Conservation (phyloP, 2,329 filamentous ascomycete genomes). For the Sarocladium kiliense region DNA sequence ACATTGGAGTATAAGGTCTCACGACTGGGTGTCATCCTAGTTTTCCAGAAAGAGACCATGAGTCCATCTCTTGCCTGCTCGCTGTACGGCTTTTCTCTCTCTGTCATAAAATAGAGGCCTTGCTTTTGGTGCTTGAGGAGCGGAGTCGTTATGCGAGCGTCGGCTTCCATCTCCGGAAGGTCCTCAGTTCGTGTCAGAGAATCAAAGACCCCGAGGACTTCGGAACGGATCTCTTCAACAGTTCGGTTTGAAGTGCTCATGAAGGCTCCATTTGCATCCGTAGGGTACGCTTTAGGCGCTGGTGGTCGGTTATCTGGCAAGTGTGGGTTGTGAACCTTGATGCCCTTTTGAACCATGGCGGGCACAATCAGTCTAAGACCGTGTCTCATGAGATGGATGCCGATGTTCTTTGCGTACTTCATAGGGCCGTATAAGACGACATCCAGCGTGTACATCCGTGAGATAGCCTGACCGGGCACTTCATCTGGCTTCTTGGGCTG, state of each 20-base stretch:
- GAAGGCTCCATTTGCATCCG: slow-evolving; percentile 20
- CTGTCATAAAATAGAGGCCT: slow-evolving; percentile 79
- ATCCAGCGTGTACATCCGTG: slow-evolving; percentile 57
- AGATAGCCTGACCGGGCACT: slow-evolving; percentile 55
- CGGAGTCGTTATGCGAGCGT: slow-evolving; percentile 55
- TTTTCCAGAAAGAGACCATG: slow-evolving; percentile 74
- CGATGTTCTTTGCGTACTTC: slow-evolving; percentile 60
- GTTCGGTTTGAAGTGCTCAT: slow-evolving; percentile 48
- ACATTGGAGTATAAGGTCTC: slow-evolving; percentile 70
- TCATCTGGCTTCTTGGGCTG: slow-evolving; percentile 62
- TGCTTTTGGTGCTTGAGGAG: slow-evolving; percentile 86
- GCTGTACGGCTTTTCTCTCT: slow-evolving; percentile 64
- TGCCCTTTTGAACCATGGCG: slow-evolving; percentile 59
- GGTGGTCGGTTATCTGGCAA: slow-evolving; percentile 42
- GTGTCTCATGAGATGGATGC: slow-evolving; percentile 57
- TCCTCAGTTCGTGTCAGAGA: slow-evolving; percentile 71
- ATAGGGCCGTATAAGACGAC: slow-evolving; percentile 77
- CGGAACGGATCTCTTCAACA: slow-evolving; percentile 78
- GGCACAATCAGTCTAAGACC: slow-evolving; percentile 65
- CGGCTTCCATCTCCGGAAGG: slow-evolving; percentile 67
- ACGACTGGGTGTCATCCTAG: slow-evolving; percentile 44
- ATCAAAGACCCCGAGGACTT: slow-evolving; percentile 85
- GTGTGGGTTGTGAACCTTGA: slow-evolving; percentile 75
- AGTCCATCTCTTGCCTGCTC: slow-evolving; percentile 53
- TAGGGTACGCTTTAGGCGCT: slow-evolving; percentile 27